A percentile compares a stretch with the other conserved stretches of the same genome.
phyloP scores from a whole-genome alignment of 2,329 filamentous ascomycete species.

The Fusarium sp. region DNA sequence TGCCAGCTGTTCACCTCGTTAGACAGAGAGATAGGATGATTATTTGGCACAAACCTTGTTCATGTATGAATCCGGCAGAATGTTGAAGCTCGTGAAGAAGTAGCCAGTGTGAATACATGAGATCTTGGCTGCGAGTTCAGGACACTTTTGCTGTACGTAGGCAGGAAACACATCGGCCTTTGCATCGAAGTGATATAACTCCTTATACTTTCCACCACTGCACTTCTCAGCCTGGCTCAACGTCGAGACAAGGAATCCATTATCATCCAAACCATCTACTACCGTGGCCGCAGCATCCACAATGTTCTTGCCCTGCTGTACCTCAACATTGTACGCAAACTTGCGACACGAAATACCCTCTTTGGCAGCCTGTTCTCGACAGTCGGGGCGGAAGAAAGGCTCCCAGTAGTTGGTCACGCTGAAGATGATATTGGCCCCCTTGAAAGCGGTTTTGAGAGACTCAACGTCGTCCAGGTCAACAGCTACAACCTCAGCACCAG shows the following conservation, averaged over 20 bases:
- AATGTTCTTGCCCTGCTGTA: constrained; percentile 60
- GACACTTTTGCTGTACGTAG: constrained; percentile 60
- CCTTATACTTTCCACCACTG: constrained; percentile 60
- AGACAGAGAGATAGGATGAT: rapidly evolving
- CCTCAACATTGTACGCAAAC: constrained; percentile 64
- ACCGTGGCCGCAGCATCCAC: constrained; percentile 64
- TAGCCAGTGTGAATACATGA: constrained; percentile 65
- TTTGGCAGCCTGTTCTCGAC: constrained; percentile 55
- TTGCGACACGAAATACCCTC: constrained; percentile 58
- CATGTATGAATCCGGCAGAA: constrained; percentile 62
- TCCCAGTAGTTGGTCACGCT: constrained; percentile 69
- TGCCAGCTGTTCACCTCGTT: constrained; percentile 46
- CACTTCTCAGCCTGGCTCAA: constrained; percentile 63
- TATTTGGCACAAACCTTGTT: constrained; percentile 54
- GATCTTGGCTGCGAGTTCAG: constrained; percentile 62
- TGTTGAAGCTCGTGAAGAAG: constrained; percentile 63
- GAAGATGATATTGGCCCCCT: constrained; percentile 65
- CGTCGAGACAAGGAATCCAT: constrained; percentile 66
- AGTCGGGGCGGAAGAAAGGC: constrained; percentile 61
- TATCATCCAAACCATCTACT: constrained; percentile 57
- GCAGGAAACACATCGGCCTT: constrained; percentile 65
- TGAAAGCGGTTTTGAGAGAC: constrained; percentile 58
- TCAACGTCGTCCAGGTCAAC: constrained; percentile 60
- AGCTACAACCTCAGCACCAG: constrained; percentile 60
- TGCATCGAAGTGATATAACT: constrained; percentile 66